Evolutionary conservation across 331 rosid species (phyloP), one percentile per base, ranked within the genome.

Genomic region (Rosa hybrid): DNA sequence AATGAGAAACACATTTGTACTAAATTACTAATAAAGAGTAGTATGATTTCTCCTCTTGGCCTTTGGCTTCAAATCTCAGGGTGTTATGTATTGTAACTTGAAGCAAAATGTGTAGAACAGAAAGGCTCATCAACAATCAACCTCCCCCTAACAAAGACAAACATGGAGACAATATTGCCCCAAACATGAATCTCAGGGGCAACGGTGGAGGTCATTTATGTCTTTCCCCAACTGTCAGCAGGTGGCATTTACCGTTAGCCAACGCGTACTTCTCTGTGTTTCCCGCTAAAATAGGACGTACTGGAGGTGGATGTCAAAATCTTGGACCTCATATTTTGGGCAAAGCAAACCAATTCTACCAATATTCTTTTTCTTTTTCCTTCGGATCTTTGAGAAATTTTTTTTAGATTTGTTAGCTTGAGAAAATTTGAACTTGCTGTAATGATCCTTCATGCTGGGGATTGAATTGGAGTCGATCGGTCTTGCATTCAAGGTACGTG

Each of bases 201-300:
- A 27, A 12, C 10, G 42, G 44, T n/a, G 13, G 30, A 5, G 80
- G 81, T 23, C 39, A 71, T 9, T 50, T 18, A 41, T 72, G 75
- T 53, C 44, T 50, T 53, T 82, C 16, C 49, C 7, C 9, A 0
- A 16, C 8, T 45, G 12, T 59, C 3, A 2, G 70, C 67, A 69
- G 78, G 53, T 71, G 67, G 69, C 18, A 11, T 49, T 68, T 41
- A 56, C 78, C 57, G 53, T 42, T 38, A 50, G 3, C 76, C 70
- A 77, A 83, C 81, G 80, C 79, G 79, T 59, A 78, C 68, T 77
- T 80, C 77, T 82, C 84, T 75, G 77, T 80, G 67, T 50, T 68
- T 71, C 53, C 57, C 77, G 51, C 86, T 34, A 87, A 86, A 87
- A 82, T 69, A 87, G 84, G 49, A 64, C 42, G 4, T 6, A 17